Percentiles rank a stretch among this genome's conserved stretches.
Conservation (phyloP, 768 basidiomycete species). For the Suillus subalutaceus region DNA sequence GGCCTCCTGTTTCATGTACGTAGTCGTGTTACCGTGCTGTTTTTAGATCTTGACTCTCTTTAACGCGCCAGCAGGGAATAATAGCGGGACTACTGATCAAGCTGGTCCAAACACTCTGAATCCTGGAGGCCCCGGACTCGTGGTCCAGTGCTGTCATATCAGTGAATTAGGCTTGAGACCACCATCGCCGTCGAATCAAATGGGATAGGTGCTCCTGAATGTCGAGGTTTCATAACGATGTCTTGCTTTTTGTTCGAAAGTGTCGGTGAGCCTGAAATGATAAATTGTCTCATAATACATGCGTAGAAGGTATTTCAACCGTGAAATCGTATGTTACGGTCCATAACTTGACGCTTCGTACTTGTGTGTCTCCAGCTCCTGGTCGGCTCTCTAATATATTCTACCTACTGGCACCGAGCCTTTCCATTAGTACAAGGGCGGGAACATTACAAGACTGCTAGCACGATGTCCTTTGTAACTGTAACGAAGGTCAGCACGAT, state of each 20-base stretch:
- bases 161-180: background rate
- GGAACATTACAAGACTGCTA: background rate
- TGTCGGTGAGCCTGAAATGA: background rate
- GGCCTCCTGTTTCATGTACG: background rate
- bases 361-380: background rate
- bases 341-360: background rate
- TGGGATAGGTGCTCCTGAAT: background rate
- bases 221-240: background rate
- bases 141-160: background rate
- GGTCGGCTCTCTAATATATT: background rate
- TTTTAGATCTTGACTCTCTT: background rate
- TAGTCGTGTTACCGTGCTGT: no score
- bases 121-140: background rate
- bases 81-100: background rate
- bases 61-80: background rate
- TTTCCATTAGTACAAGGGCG: background rate
- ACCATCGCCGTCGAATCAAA: background rate
- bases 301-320: background rate
- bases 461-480: slow-evolving; percentile 3
- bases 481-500: background rate
- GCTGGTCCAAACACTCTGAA: background rate
- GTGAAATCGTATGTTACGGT: slow-evolving; percentile 3
- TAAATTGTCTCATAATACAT: background rate
- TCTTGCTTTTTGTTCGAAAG: background rate
- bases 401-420: background rate